phyloP scores from a whole-genome alignment of 2,329 filamentous ascomycete species.

The Neofusicoccum laricinum region DNA sequence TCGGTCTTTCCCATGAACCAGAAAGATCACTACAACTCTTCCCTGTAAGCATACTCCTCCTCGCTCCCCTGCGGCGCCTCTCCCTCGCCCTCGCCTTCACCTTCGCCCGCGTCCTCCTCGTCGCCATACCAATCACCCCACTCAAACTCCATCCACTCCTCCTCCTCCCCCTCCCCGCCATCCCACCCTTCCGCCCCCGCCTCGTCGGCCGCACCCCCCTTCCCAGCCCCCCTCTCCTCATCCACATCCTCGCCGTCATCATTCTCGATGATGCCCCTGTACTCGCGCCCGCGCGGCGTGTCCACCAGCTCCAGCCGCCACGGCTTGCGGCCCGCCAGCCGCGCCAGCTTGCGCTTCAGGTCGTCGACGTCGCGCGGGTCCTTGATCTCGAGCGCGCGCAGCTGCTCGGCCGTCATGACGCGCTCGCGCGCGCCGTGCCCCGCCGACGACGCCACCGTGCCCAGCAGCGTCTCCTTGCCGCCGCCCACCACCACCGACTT shows the following conservation, averaged over 20 bases:
- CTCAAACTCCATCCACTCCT: slow-evolving; percentile 38
- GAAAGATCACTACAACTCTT: slow-evolving; percentile 30
- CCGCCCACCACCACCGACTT: slow-evolving; percentile 49
- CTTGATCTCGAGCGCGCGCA: slow-evolving; percentile 63
- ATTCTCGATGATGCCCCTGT: slow-evolving; percentile 66
- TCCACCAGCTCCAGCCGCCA: slow-evolving; percentile 84
- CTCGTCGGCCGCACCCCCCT: slow-evolving; percentile 22
- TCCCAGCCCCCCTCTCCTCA: slow-evolving; percentile 22
- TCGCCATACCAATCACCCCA: slow-evolving; percentile 18
- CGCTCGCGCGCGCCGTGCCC: slow-evolving; percentile 52
- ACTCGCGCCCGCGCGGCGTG: slow-evolving; percentile 61
- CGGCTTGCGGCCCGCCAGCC: slow-evolving; percentile 65
- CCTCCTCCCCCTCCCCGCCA: slow-evolving; percentile 41
- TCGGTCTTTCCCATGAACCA: too few species aligned
- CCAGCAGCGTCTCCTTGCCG: slow-evolving; percentile 54
- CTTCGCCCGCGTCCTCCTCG: slow-evolving; percentile 17
- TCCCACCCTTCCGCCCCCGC: slow-evolving; percentile 20
- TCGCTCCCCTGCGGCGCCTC: slow-evolving; percentile 34
- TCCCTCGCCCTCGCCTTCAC: slow-evolving; percentile 16
- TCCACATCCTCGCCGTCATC: slow-evolving; percentile 50
- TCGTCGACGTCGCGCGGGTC: slow-evolving; percentile 66
- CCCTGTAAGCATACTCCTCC: slow-evolving; percentile 35
- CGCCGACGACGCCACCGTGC: slow-evolving; percentile 55
- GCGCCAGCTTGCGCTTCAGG: slow-evolving; percentile 65
- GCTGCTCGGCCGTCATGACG: slow-evolving; percentile 62